Evolutionary conservation across 1,284 basidiomycete genomes (phyloP), one percentile per base, ranked within the genome.

Genomic region (Ceratobasidium theobromae): DNA sequence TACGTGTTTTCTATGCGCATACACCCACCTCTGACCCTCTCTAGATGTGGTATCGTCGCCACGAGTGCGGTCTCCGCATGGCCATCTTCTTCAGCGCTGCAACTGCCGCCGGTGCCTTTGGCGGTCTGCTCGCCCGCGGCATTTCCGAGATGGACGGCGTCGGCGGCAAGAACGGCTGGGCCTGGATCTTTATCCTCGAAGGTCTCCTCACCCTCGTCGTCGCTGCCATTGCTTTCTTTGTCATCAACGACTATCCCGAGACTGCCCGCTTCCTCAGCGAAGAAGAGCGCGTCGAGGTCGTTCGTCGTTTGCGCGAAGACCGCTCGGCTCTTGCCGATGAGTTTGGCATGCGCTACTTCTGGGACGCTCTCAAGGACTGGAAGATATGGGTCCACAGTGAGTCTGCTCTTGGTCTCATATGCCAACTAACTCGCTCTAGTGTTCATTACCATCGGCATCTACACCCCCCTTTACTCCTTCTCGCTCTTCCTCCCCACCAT

Each of bases 161-260:
- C 27, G 86, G 81, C 1, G 83, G 85, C 28, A 83, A 80, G 70
- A 77, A 81, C 18, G 86, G 77, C 12, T 75, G 73, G 81, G 77
- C 80, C 12, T 87, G 86, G 86, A 88, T 89, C 65, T 88, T 90
- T 75, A 90, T 91, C 68, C 77, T 92, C 2, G 89, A 91, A 75
- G 89, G 89, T 9, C 77, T 91, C 41, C 78, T 83, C 46, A 92
- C 89, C 0, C 78, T 90, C 32, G 21, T 84, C 6, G 77, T 80
- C 48, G 84, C 81, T 1, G 54, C 78, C 11, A 74, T 74, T 0
- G 82, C 83, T 6, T 85, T 82, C 78, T 85, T 79, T 76, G 77
- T 85, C 69, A 76, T 85, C 38, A 76, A 80, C 64, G 84, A 86
- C 74, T 85, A 85, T 72, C 84, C 85, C 0, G 83, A 83, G 65